Evolutionary conservation across 2,329 filamentous ascomycete species (phyloP), one percentile per base, ranked within the genome.

Genomic region (Phialocephala subalpina): DNA sequence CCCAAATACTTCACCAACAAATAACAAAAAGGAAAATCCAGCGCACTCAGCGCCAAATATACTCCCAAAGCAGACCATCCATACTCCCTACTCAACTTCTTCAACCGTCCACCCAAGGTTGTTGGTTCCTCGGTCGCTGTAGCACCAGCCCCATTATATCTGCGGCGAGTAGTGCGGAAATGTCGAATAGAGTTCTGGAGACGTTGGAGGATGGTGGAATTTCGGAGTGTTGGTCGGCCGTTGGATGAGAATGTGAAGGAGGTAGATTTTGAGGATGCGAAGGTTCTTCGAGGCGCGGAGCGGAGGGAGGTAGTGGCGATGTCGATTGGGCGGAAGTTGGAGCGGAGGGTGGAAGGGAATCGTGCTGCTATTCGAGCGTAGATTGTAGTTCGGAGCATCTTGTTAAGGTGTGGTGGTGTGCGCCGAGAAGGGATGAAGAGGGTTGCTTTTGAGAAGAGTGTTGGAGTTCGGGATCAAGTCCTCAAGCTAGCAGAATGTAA

Each of bases 1-100:
- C 96, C 96, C 1, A 97, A 85, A 60, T 89, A 82, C 64, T 90
- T 87, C 56, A 99, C 96, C 11, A 96, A 88, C 62, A 97, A 80
- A 81, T 97, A 99, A 81, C 95, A 98, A 77, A 98, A 92, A 0
- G 96, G 96, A 71, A 98, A 97, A 80, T 99, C 96, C 60, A 97
- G 81, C 42, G 92, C 91, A 49, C 92, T 94, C 62, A 99, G 81
- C 0, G 84, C 84, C 12, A 97, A 79, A 79, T 99, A 99, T 16
- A 99, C 92, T n/a, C 94, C 95, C 5, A 97, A 80, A 0, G 94
- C 94, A 3, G 92, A 87, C 93, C 94, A 98, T 47, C 96, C 96
- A 78, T 99, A 99, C 78, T 98, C 95, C 69, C 90, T 89, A 2
- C 91, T 94, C 55, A 99, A 86, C 77, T 92, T 93, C 79, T 90